Percentiles rank a stretch among this genome's conserved stretches.
These are phyloP conservation scores for Dalbergia oliveri DNA, from an alignment of 306 rosid genomes.

Conservation along the genomic window DNA sequence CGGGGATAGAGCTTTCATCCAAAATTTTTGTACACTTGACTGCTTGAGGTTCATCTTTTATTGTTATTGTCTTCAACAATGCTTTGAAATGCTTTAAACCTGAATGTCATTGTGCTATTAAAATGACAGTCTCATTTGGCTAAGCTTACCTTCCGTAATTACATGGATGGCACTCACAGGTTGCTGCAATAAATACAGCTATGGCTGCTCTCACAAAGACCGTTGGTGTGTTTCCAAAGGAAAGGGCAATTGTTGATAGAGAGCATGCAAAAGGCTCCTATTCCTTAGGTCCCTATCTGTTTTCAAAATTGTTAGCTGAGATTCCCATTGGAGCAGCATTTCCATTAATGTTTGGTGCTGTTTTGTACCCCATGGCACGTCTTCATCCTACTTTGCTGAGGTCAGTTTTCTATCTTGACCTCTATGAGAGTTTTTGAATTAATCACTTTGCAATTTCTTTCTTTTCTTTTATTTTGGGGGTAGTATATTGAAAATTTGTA, in stretches of 20 bases:
- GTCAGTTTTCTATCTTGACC: constrained; percentile 50
- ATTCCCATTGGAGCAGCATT: constrained; percentile 92
- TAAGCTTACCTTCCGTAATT: constrained; percentile 40
- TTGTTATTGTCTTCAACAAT: constrained; percentile 29
- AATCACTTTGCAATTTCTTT: constrained; percentile 15
- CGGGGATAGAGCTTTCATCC: constrained; percentile 16
- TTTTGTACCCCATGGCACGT: constrained; percentile 95
- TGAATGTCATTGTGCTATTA: constrained; percentile 7
- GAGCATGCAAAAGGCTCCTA: constrained; percentile 90
- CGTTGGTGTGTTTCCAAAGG: constrained; percentile 87
- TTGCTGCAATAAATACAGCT: constrained; percentile 96
- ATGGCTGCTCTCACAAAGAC: constrained; percentile 99
- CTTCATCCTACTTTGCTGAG: constrained; percentile 87
- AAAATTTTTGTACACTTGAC: constrained; percentile 32
- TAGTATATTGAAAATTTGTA: constrained; percentile 23
- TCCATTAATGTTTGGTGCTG: constrained; percentile 87
- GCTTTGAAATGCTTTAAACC: constrained; percentile 37
- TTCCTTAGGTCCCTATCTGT: constrained; percentile 87
- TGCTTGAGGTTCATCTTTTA: constrained; percentile 37
- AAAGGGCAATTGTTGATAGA: constrained; percentile 90
- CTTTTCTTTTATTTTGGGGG: constrained; percentile 20
- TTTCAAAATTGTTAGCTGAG: constrained; percentile 93
- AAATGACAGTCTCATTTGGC: constrained; percentile 34
- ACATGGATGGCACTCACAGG: constrained; percentile 63
- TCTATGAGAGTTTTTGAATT: constrained; percentile 21